Evolutionary conservation across 2,329 filamentous ascomycete genomes (phyloP).

Genomic region (Microsporum canis): DNA sequence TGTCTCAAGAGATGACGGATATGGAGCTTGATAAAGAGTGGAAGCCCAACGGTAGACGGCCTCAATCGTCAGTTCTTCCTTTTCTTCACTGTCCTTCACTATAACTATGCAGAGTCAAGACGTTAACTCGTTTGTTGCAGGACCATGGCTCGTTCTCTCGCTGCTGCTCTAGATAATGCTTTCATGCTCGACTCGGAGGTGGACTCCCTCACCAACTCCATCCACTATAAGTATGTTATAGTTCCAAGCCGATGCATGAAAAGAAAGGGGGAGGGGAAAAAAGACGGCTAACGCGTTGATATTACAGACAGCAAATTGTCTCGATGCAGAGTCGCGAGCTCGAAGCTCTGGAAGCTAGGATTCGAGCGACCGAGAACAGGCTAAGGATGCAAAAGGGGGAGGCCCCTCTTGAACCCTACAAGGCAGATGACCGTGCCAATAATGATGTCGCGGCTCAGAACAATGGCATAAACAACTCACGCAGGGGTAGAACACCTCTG

Average conservation of each 20-base stretch:
- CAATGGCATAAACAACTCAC: neutral
- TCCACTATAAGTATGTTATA: conserved; percentile 64
- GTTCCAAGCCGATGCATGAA: neutral
- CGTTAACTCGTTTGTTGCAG: conserved; percentile 36
- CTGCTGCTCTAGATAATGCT: conserved; percentile 71
- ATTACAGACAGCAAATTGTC: conserved; percentile 64
- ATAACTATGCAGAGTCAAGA: neutral
- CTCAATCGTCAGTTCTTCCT: conserved; percentile 53
- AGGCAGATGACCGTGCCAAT: neutral
- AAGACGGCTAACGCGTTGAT: neutral
- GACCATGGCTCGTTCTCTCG: conserved; percentile 79
- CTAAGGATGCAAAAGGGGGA: conserved; percentile 39
- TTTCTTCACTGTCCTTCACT: conserved; percentile 6
- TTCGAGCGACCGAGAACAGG: conserved; percentile 74
- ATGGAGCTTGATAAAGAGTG: conserved; percentile 60
- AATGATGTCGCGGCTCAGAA: neutral
- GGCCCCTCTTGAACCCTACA: neutral
- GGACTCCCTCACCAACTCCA: conserved; percentile 59
- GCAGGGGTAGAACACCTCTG: neutral
- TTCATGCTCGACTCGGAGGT: conserved; percentile 77
- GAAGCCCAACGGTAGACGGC: conserved; percentile 62
- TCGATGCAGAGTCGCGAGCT: conserved; percentile 65
- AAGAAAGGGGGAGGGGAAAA: neutral
- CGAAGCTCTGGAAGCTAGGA: conserved; percentile 69
- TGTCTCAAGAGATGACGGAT: conserved; percentile 2